These are phyloP conservation scores for Ceratobasidium sp. DNA, from an alignment of 1,284 basidiomycete genomes.

Conservation along the genomic window DNA sequence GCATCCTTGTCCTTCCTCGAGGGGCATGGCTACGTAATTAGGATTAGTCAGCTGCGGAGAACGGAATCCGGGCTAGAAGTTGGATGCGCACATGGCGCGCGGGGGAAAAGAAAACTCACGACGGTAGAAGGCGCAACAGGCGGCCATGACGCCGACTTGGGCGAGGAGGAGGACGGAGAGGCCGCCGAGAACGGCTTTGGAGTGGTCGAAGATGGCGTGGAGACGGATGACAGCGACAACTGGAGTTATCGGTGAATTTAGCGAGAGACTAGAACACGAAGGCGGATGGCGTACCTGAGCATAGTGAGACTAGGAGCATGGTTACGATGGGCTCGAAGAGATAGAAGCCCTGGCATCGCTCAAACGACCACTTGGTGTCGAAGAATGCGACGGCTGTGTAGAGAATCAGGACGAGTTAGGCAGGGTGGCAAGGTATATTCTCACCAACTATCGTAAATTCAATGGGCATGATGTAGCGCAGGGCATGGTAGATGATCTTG, in stretches of 20 bases:
- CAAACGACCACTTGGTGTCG: slow-evolving; percentile 73
- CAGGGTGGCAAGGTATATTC: slow-evolving; percentile 51
- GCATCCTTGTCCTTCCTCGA: slow-evolving; percentile 78
- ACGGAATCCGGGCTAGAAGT: slow-evolving; percentile 7
- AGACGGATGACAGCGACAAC: slow-evolving; percentile 80
- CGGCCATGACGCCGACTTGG: slow-evolving; percentile 75
- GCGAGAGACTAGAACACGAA: slow-evolving; percentile 28
- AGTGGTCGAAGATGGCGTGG: slow-evolving; percentile 78
- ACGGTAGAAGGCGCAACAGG: slow-evolving; percentile 81
- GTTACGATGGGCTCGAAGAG: slow-evolving; percentile 87
- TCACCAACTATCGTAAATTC: slow-evolving; percentile 81
- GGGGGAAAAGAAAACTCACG: slow-evolving; percentile 66
- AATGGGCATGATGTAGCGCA: slow-evolving; percentile 78
- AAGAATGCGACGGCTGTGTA: slow-evolving; percentile 80
- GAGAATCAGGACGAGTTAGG: slow-evolving; percentile 42
- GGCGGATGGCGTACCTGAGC: slow-evolving; percentile 36
- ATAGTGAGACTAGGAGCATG: slow-evolving; percentile 29
- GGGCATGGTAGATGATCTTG: slow-evolving; percentile 79
- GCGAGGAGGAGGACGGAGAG: slow-evolving; percentile 72
- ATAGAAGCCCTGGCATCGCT: slow-evolving; percentile 78
- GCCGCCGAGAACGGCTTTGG: slow-evolving; percentile 64
- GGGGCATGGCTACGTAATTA: slow-evolving; percentile 70
- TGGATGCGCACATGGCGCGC: slow-evolving; percentile 19
- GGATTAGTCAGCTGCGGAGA: slow-evolving; percentile 19
- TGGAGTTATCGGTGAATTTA: slow-evolving; percentile 53